Evolutionary conservation across 306 rosid genomes (phyloP).

Genomic region (Fagus sylvatica): DNA sequence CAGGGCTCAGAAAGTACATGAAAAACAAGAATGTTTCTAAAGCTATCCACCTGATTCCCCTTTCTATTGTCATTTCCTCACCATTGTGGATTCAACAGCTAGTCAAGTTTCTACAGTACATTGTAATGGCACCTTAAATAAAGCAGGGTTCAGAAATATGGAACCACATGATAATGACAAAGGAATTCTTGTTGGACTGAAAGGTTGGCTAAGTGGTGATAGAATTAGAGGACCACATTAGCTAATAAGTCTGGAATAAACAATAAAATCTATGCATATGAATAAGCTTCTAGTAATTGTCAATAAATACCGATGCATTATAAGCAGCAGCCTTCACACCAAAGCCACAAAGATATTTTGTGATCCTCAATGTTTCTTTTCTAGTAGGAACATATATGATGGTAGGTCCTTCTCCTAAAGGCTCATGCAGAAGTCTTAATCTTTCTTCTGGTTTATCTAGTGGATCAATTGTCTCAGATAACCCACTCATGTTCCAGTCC

Average conservation of each 20-base stretch:
- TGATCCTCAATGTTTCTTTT: conserved; percentile 67
- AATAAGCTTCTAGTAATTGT: neutral
- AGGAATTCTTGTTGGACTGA: neutral
- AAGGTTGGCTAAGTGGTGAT: neutral
- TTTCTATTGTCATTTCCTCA: too few species aligned
- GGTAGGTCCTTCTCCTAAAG: conserved; percentile 66
- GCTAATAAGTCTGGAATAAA: neutral
- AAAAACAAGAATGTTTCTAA: neutral
- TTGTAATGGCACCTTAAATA: neutral
- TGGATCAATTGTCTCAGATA: conserved; percentile 37
- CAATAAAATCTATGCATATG: neutral
- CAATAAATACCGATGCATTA: conserved; percentile 72
- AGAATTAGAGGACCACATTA: neutral
- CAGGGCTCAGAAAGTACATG: neutral
- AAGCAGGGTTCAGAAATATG: neutral
- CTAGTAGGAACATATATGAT: conserved; percentile 89
- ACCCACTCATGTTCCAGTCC: conserved; percentile 26
- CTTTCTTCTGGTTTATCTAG: conserved; percentile 50
- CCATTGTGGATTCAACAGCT: too few species aligned
- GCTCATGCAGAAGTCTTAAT: conserved; percentile 39
- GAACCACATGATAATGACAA: neutral
- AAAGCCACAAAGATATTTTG: conserved; percentile 59
- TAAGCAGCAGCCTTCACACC: conserved; percentile 96
- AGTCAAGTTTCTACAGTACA: neutral
- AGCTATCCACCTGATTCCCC: neutral